Conservation (phyloP, 306 rosid genomes). For the Ormosia emarginata region DNA sequence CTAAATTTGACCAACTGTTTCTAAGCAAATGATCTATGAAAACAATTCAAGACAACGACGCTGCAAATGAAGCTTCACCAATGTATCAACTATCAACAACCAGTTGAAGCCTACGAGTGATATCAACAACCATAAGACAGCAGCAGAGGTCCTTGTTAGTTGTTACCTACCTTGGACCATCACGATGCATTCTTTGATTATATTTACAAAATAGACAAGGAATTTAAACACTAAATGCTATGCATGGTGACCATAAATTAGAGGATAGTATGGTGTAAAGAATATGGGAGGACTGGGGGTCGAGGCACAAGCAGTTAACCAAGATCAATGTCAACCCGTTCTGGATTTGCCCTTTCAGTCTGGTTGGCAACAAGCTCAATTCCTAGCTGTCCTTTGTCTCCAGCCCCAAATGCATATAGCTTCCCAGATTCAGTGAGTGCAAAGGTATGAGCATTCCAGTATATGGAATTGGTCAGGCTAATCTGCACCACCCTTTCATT, state of each 20-base stretch:
- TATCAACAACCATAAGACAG: slow-evolving; percentile 42
- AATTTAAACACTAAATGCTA: slow-evolving; percentile 52
- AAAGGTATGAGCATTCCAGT: slow-evolving; percentile 94
- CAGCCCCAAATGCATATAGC: slow-evolving; percentile 89
- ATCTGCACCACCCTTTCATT: slow-evolving; percentile 84
- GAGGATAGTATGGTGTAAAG: slow-evolving; percentile 29
- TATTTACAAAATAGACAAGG: slow-evolving; percentile 63
- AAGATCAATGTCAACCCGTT: slow-evolving; percentile 73
- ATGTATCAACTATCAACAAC: slow-evolving; percentile 49
- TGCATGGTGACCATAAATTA: slow-evolving; percentile 48
- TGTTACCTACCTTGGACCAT: slow-evolving; percentile 46
- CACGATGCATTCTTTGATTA: slow-evolving; percentile 39
- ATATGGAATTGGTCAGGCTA: slow-evolving; percentile 82
- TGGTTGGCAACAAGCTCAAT: slow-evolving; percentile 70
- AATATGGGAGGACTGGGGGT: slow-evolving; percentile 24
- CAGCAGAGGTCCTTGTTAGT: slow-evolving; percentile 34
- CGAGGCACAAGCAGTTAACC: slow-evolving; percentile 34
- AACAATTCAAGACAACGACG: slow-evolving; percentile 33
- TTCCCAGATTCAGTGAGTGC: slow-evolving; percentile 92
- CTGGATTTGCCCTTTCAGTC: slow-evolving; percentile 78
- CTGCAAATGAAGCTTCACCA: slow-evolving; percentile 42
- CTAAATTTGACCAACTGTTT: neutral
- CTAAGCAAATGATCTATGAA: slow-evolving; percentile 26
- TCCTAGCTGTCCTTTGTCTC: slow-evolving; percentile 93
- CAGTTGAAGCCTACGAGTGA: slow-evolving; percentile 47